A percentile compares a stretch with the other conserved stretches of the same genome.
Conservation (phyloP, 306 rosid genomes). For the Vigna reflexopilosa region DNA sequence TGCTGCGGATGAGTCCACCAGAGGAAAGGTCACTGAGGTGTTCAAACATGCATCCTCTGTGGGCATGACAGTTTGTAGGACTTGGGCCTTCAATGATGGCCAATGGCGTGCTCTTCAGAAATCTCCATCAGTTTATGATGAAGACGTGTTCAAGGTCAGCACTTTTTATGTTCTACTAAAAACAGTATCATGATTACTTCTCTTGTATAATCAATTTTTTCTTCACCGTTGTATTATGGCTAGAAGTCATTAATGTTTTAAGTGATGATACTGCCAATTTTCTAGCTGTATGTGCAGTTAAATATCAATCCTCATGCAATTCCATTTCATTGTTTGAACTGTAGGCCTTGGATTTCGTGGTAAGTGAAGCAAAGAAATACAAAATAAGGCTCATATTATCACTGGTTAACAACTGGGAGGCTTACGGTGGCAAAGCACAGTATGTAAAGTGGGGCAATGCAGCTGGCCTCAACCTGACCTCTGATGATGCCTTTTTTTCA, state of each 20-base stretch:
- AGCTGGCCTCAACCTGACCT: slow-evolving; percentile 84
- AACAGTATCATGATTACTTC: not conserved
- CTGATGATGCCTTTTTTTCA: slow-evolving; percentile 90
- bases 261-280: not conserved
- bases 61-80: slow-evolving; percentile 88
- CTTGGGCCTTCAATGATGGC: slow-evolving; percentile 99
- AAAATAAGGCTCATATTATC: slow-evolving; percentile 86
- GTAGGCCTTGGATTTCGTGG: slow-evolving; percentile 91
- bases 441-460: slow-evolving; percentile 94
- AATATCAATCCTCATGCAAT: slow-evolving; percentile 9
- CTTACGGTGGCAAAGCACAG: slow-evolving; percentile 94
- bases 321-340: slow-evolving; percentile 31
- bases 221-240: not conserved
- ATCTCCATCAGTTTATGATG: slow-evolving; percentile 83
- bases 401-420: slow-evolving; percentile 91
- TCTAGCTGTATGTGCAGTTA: slow-evolving; percentile 12
- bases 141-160: slow-evolving; percentile 75
- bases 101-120: slow-evolving; percentile 96
- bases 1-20: slow-evolving; percentile 88
- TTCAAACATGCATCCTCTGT: slow-evolving; percentile 79
- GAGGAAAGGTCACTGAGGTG: slow-evolving; percentile 80
- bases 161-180: not conserved
- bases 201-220: not conserved
- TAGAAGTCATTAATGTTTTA: not conserved
- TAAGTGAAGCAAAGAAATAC: slow-evolving; percentile 85